Percentiles rank a stretch among this genome's conserved stretches.
Evolutionary conservation across 202 grass and related monocot species (phyloP).

Genomic region (Panicum hallii): DNA sequence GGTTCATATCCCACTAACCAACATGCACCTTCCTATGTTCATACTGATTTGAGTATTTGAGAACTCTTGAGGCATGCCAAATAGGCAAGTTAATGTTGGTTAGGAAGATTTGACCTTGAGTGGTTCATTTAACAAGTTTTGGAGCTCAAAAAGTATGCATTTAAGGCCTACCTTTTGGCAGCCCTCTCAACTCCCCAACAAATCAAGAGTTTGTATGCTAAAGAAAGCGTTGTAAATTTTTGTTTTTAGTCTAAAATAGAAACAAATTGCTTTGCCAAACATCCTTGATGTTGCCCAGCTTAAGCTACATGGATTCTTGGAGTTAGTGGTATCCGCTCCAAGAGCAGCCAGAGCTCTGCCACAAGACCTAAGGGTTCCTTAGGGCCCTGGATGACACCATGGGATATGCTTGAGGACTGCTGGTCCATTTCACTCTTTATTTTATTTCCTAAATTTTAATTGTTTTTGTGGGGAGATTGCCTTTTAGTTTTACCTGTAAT

Average conservation of each 20-base stretch:
- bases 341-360: not conserved
- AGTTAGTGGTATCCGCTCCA: not conserved
- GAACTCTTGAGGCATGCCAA: not conserved
- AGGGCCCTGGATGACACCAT: not conserved
- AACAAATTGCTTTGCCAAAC: not conserved
- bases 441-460: conserved; percentile 9
- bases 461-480: not conserved
- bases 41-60: not conserved
- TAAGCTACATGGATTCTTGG: not conserved
- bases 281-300: not conserved
- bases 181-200: not conserved
- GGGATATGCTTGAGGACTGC: not conserved
- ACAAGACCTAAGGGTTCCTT: not conserved
- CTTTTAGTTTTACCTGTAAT: conserved; percentile 45
- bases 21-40: not conserved
- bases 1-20: not conserved
- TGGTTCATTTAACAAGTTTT: conserved; percentile 11
- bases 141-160: not conserved
- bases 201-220: not conserved
- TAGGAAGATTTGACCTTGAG: conserved; percentile 10
- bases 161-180: conserved; percentile 10
- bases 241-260: not conserved
- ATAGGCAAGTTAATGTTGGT: not conserved
- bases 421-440: conserved; percentile 14
- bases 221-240: not conserved